Evolutionary conservation across 1,284 basidiomycete species (phyloP).

Genomic region (Sporisorium sorghi): DNA sequence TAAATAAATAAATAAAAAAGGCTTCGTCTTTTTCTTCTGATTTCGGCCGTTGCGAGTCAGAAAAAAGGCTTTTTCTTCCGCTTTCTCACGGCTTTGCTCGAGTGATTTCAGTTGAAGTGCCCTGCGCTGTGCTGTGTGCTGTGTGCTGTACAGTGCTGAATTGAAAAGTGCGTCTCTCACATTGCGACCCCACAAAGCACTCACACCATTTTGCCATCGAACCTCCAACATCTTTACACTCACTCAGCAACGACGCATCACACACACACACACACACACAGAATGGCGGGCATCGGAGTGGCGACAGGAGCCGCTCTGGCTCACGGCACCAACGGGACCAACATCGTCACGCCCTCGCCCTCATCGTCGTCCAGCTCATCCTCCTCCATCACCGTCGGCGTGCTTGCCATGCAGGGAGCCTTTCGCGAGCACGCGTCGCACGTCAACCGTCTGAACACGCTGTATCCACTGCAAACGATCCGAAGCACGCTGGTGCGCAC

Average conservation of each 20-base stretch:
- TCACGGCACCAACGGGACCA: constrained; percentile 5
- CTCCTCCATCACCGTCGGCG: constrained; percentile 61
- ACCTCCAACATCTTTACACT: constrained; percentile 1
- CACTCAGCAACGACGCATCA: too few relatives aligned
- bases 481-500: constrained; percentile 78
- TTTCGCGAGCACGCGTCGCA: constrained; percentile 87
- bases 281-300: constrained; percentile 40
- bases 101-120: too few relatives aligned
- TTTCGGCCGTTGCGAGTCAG: too few relatives aligned
- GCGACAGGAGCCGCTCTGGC: constrained; percentile 38
- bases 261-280: not conserved
- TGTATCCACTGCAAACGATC: constrained; percentile 34
- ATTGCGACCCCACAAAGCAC: not conserved
- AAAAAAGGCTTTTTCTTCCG: too few relatives aligned
- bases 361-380: constrained; percentile 6
- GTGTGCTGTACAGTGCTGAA: too few relatives aligned
- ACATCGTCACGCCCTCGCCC: constrained; percentile 2
- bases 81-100: too few relatives aligned
- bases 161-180: too few relatives aligned
- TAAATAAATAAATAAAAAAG: too few relatives aligned
- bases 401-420: constrained; percentile 87
- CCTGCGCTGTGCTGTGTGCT: not conserved
- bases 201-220: not conserved
- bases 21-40: too few relatives aligned
- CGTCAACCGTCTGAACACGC: constrained; percentile 72